Evolutionary conservation across 495 filamentous ascomycete genomes (phyloP).

Genomic region (Corynascus novoguineensis): DNA sequence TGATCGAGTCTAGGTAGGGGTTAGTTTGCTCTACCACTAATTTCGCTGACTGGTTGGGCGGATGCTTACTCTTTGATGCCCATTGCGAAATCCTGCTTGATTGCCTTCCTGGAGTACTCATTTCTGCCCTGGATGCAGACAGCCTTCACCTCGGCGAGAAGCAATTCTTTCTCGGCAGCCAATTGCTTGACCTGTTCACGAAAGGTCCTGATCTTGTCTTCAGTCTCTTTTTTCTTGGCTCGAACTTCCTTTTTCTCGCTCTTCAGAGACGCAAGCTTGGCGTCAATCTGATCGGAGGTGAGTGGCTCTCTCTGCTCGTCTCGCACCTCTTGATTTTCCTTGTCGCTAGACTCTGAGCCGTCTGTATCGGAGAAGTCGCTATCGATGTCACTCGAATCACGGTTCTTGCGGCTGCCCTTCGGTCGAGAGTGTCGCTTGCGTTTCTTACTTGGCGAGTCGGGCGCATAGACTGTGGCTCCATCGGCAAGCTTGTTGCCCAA

Average conservation of each 20-base stretch:
- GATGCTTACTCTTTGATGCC: slow-evolving; percentile 47
- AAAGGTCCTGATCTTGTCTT: slow-evolving; percentile 9
- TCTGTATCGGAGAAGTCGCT: slow-evolving; percentile 16
- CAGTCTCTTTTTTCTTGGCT: slow-evolving; percentile 7
- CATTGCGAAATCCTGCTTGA: slow-evolving; percentile 56
- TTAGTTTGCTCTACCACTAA: not conserved
- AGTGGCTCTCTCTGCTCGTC: slow-evolving; percentile 7
- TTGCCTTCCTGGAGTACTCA: slow-evolving; percentile 49
- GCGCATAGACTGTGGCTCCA: slow-evolving; percentile 49
- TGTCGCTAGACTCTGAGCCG: slow-evolving; percentile 24
- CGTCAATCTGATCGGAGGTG: slow-evolving; percentile 23
- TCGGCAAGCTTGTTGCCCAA: slow-evolving; percentile 38
- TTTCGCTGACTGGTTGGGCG: not conserved
- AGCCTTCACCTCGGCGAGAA: slow-evolving; percentile 34
- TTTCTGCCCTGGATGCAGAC: slow-evolving; percentile 56
- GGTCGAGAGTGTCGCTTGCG: slow-evolving; percentile 23
- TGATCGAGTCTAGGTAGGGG: slow-evolving; percentile 26
- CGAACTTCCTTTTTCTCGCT: slow-evolving; percentile 28
- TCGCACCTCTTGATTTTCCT: slow-evolving; percentile 25
- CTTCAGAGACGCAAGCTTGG: slow-evolving; percentile 21
- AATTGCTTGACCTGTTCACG: slow-evolving; percentile 22
- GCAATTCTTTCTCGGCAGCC: slow-evolving; percentile 16
- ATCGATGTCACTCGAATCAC: slow-evolving; percentile 16
- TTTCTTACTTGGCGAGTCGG: slow-evolving; percentile 27
- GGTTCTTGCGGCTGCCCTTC: slow-evolving; percentile 21